Evolutionary conservation across 2,329 filamentous ascomycete species (phyloP), one percentile per base, ranked within the genome.

Genomic region (Trematosphaeria pertusa): DNA sequence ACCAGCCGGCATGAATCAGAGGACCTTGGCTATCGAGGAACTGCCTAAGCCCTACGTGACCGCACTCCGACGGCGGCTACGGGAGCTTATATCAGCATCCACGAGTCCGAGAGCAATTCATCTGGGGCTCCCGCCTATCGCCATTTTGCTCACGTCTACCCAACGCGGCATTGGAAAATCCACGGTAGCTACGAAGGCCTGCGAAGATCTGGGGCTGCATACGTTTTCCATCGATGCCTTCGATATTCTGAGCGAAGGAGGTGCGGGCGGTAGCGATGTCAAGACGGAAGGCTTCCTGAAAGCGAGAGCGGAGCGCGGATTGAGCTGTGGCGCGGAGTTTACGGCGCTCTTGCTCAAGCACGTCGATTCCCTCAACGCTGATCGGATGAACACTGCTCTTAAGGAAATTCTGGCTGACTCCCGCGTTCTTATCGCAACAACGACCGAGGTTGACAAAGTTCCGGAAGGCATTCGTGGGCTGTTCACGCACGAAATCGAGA

Each of bases 401-500:
- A 89, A 90, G 65, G 89, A 96, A 51, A 86, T 97, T 2, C 74
- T 97, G 17, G 79, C 83, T n/a, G 87, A 88, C 36, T 85, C 86
- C 3, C 81, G 94, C 43, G 89, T 97, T 2, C 75, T 99, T 18
- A 86, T 99, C 59, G 93, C 94, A 0, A 99, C 94, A 0, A 97
- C 93, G 0, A 96, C 91, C 5, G 93, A 97, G 58, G 86, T 97
- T 0, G 94, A 97, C 67, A 95, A 97, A 70, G 84, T 99, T 1
- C 89, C 93, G 0, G 92, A 97, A 61, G 89, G 89, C 0, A 86
- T 97, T 15, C 85, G 94, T 42, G 91, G 91, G 9, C 78, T 97
- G 2, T 97, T 99, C 70, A 96, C 91, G 0, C 93, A 99, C 62
- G 94, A 99, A 71, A 80, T 99, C 32, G 93, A 97, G 65, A 91